A percentile compares a stretch with the other conserved stretches of the same genome.
Evolutionary conservation across 2,329 filamentous ascomycete genomes (phyloP).

Genomic region (Lachnellula subtilissima): DNA sequence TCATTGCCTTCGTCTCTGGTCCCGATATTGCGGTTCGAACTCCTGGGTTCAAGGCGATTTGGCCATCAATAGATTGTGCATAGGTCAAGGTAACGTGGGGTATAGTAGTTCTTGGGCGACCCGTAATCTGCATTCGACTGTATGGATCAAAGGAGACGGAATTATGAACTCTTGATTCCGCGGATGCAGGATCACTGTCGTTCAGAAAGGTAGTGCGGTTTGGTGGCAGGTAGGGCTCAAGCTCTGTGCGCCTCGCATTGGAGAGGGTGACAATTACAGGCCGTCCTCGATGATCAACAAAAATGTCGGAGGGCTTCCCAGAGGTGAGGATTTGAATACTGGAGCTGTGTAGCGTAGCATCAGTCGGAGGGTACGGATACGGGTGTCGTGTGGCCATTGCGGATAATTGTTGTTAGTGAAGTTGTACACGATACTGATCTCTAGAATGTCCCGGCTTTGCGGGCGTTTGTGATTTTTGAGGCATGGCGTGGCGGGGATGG

Average conservation of each 20-base stretch:
- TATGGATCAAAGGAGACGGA: background rate
- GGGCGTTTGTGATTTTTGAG: too few relatives aligned
- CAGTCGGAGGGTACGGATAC: too few relatives aligned
- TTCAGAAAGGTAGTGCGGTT: constrained; percentile 3
- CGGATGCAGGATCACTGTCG: background rate
- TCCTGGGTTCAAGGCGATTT: constrained; percentile 48
- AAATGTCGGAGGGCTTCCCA: background rate
- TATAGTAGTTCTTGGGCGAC: background rate
- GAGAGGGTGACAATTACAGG: background rate
- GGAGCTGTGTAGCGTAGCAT: too few relatives aligned
- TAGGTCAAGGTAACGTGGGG: constrained; percentile 77
- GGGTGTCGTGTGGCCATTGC: too few relatives aligned
- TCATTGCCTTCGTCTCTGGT: constrained; percentile 82
- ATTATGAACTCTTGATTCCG: background rate
- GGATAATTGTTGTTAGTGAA: too few relatives aligned
- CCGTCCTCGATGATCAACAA: background rate
- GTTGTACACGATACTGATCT: too few relatives aligned
- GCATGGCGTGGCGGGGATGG: too few relatives aligned
- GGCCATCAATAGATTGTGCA: constrained; percentile 82
- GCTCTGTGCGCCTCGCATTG: background rate
- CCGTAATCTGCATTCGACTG: background rate
- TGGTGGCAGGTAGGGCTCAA: background rate
- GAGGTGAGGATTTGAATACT: too few relatives aligned
- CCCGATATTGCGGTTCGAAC: constrained; percentile 81
- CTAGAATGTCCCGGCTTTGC: too few relatives aligned